A percentile compares a stretch with the other conserved stretches of the same genome.
These are phyloP conservation scores for Leptodermis oblonga DNA, from an alignment of 257 asterid species.

Conservation along the genomic window DNA sequence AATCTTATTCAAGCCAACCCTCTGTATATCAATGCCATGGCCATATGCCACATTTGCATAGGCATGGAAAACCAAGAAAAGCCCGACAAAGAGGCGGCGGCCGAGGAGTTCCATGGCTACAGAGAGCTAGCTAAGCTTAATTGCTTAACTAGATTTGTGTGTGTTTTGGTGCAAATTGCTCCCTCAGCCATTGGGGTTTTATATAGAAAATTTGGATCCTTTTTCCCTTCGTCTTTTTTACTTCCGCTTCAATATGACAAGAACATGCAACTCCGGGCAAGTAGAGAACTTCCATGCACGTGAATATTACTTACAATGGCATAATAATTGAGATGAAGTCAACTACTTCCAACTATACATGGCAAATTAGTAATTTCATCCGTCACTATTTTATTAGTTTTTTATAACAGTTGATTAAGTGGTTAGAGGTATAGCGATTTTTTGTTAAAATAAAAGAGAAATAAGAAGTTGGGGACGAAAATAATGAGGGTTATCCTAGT, in stretches of 20 bases:
- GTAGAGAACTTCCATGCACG: conserved; percentile 4
- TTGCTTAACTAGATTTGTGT: too few species aligned
- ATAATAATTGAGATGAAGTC: conserved; percentile 9
- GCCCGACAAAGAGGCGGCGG: not conserved
- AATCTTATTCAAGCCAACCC: conserved; percentile 1
- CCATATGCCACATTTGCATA: conserved; percentile 2
- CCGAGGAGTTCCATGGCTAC: conserved; percentile 8
- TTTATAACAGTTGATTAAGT: too few species aligned
- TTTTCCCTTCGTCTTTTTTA: too few species aligned
- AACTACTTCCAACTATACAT: conserved; percentile 24
- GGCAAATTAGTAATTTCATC: conserved; percentile 26
- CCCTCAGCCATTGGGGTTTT: not conserved
- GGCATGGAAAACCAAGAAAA: not conserved
- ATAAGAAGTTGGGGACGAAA: too few species aligned
- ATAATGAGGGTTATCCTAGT: too few species aligned
- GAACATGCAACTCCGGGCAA: not conserved
- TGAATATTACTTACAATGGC: not conserved
- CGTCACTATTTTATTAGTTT: too few species aligned
- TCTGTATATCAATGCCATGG: not conserved
- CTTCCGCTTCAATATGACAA: not conserved
- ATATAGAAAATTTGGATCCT: not conserved
- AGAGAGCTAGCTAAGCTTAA: not conserved
- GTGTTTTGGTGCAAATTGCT: not conserved
- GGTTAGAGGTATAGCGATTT: too few species aligned
- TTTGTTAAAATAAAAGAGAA: too few species aligned